A percentile compares a stretch with the other conserved stretches of the same genome.
These are phyloP conservation scores for Ophiostoma montium DNA, from an alignment of 2,329 filamentous ascomycete genomes.

Conservation along the genomic window DNA sequence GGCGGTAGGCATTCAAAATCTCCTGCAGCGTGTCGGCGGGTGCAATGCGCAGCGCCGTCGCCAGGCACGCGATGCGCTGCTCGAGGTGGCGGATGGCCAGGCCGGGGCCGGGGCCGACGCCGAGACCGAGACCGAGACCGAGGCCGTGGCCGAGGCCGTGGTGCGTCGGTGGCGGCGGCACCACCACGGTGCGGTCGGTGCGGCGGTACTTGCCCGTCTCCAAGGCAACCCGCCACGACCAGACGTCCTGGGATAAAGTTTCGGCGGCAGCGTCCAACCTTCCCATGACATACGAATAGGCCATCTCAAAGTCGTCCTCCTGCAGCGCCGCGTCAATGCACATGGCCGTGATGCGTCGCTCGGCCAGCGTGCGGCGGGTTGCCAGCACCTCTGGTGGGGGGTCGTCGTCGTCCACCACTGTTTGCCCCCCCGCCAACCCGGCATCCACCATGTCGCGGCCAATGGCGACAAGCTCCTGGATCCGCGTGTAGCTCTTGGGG, in stretches of 20 bases:
- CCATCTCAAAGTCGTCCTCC: conserved; percentile 74
- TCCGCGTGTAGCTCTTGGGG: conserved; percentile 54
- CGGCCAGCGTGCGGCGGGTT: conserved; percentile 27
- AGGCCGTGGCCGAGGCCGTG: conserved; percentile 29
- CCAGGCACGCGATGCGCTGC: conserved; percentile 68
- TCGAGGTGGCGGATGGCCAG: conserved; percentile 57
- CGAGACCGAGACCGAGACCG: conserved; percentile 31
- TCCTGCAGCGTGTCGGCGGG: conserved; percentile 57
- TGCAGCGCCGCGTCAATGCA: conserved; percentile 62
- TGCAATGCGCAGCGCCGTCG: conserved; percentile 60
- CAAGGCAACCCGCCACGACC: conserved; percentile 67
- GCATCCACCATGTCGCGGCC: conserved; percentile 52
- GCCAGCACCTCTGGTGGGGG: conserved; percentile 17
- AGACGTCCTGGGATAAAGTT: too few species aligned
- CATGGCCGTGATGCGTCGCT: conserved; percentile 62
- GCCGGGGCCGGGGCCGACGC: conserved; percentile 42
- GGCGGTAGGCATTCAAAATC: conserved; percentile 59
- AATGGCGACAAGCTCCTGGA: conserved; percentile 59
- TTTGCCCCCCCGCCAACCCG: conserved; percentile 31
- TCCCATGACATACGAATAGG: conserved; percentile 70
- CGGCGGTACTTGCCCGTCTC: conserved; percentile 62
- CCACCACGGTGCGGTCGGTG: conserved; percentile 35
- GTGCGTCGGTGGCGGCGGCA: conserved; percentile 44
- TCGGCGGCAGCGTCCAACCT: conserved; percentile 37
- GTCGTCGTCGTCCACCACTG: conserved; percentile 13